A percentile compares a stretch with the other conserved stretches of the same genome.
phyloP scores from a whole-genome alignment of 768 basidiomycete genomes.

The Russula compacta region DNA sequence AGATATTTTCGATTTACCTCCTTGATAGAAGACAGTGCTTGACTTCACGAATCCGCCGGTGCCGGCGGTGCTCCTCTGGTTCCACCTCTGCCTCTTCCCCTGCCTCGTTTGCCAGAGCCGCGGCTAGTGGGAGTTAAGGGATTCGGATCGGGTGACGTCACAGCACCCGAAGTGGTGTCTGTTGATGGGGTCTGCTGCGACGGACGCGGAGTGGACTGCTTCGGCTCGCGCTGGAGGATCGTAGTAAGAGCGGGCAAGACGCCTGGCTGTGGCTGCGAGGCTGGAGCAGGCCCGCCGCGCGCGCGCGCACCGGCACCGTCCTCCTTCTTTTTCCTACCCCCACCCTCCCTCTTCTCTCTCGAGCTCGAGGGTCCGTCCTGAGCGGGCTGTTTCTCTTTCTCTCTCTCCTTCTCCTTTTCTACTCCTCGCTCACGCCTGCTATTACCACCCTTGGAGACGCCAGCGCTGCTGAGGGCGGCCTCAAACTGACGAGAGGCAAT shows the following conservation, averaged over 20 bases:
- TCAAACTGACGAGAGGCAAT: constrained; percentile 62
- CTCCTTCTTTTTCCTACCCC: constrained; percentile 2
- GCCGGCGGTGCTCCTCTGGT: not conserved
- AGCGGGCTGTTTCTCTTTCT: constrained; percentile 22
- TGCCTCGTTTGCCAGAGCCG: constrained; percentile 6
- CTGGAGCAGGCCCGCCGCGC: not conserved
- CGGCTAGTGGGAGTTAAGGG: not conserved
- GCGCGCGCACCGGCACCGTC: not conserved
- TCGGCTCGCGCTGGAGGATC: constrained; percentile 24
- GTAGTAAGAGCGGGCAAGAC: constrained; percentile 19
- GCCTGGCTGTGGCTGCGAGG: not conserved
- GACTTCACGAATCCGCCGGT: not conserved
- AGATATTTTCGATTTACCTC: not conserved
- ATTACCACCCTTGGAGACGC: constrained; percentile 37
- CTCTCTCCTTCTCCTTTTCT: constrained; percentile 30
- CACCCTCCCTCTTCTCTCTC: constrained; percentile 15
- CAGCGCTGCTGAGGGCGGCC: constrained; percentile 58
- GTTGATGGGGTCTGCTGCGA: not conserved
- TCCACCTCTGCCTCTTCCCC: constrained; percentile 11
- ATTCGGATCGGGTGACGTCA: not conserved
- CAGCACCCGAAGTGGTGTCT: not conserved
- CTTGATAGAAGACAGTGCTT: not conserved
- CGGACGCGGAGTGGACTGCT: not conserved
- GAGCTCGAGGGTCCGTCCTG: constrained; percentile 15
- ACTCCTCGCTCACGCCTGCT: constrained; percentile 12